Conservation (phyloP, 2,329 filamentous ascomycete species). For the Cladophialophora immunda region DNA sequence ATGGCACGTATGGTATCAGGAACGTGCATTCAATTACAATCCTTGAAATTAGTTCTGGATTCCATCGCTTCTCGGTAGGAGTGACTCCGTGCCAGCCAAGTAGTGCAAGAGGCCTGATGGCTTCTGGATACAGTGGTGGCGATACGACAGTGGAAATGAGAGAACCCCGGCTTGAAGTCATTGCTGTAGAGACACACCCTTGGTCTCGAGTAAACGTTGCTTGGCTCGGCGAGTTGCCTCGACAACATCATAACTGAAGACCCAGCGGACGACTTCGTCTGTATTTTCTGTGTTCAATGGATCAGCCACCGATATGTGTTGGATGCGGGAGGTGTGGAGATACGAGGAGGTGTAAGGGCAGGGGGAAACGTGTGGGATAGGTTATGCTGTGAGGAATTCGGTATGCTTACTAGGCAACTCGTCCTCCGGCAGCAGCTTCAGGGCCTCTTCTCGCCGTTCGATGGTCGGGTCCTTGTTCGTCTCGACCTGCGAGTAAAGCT, state of each 20-base stretch:
- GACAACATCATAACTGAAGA: slow-evolving; percentile 12
- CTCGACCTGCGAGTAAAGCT: slow-evolving; percentile 16
- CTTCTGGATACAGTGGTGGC: not conserved
- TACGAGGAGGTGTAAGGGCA: too few relatives aligned
- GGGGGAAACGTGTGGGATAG: too few relatives aligned
- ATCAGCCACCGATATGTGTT: not conserved
- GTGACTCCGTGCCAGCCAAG: not conserved
- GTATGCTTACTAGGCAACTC: slow-evolving; percentile 12
- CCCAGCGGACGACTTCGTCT: slow-evolving; percentile 9
- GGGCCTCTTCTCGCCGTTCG: slow-evolving; percentile 1
- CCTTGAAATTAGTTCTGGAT: not conserved
- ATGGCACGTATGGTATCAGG: not conserved
- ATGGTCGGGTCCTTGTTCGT: slow-evolving; percentile 14
- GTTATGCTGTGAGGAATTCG: too few relatives aligned
- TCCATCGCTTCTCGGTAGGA: not conserved
- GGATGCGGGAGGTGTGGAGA: not conserved
- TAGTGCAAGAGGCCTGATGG: not conserved
- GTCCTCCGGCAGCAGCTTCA: not conserved
- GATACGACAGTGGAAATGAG: not conserved
- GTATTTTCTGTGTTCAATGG: not conserved
- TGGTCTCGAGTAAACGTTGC: not conserved
- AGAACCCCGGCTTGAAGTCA: not conserved
- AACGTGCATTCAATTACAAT: not conserved
- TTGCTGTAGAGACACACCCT: not conserved
- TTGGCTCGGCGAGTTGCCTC: not conserved